Evolutionary conservation across 2,329 filamentous ascomycete genomes (phyloP).

Genomic region (Monosporascus sp.): DNA sequence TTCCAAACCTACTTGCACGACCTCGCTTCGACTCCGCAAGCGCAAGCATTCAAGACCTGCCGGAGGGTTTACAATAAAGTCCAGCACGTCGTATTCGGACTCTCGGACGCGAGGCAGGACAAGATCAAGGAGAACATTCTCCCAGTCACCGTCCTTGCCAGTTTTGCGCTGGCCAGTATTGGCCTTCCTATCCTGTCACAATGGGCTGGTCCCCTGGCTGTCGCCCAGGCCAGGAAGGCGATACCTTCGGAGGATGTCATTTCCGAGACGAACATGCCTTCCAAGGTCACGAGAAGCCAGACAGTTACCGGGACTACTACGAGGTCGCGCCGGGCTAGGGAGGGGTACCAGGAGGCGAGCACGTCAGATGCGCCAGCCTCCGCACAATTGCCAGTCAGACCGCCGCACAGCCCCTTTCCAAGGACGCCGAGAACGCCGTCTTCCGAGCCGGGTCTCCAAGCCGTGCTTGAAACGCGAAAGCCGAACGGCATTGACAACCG

Average conservation of each 20-base stretch:
- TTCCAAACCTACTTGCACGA: slow-evolving; percentile 87
- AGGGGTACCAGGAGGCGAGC: slow-evolving; percentile 42
- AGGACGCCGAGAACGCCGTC: slow-evolving; percentile 4
- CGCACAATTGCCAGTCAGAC: slow-evolving; percentile 9
- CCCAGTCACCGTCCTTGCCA: slow-evolving; percentile 75
- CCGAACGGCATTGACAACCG: slow-evolving; percentile 48
- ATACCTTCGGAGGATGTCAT: slow-evolving; percentile 58
- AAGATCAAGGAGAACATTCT: slow-evolving; percentile 78
- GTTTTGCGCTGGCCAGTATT: slow-evolving; percentile 72
- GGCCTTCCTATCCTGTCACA: slow-evolving; percentile 70
- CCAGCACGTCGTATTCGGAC: slow-evolving; percentile 80
- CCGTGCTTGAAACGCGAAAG: slow-evolving; percentile 26
- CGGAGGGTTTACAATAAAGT: slow-evolving; percentile 83
- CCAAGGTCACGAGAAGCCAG: slow-evolving; percentile 61
- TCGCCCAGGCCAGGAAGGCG: slow-evolving; percentile 76
- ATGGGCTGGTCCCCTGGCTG: slow-evolving; percentile 74
- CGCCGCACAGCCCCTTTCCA: slow-evolving; percentile 8
- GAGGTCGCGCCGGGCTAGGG: slow-evolving; percentile 44
- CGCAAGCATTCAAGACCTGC: slow-evolving; percentile 75
- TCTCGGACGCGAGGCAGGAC: slow-evolving; percentile 64
- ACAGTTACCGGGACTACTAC: slow-evolving; percentile 54
- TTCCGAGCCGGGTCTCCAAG: slow-evolving; percentile 5
- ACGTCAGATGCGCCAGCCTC: slow-evolving; percentile 31
- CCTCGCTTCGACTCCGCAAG: slow-evolving; percentile 68
- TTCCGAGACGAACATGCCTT: slow-evolving; percentile 46